Conservation (phyloP, 768 basidiomycete genomes). For the Tulasnella sp. region DNA sequence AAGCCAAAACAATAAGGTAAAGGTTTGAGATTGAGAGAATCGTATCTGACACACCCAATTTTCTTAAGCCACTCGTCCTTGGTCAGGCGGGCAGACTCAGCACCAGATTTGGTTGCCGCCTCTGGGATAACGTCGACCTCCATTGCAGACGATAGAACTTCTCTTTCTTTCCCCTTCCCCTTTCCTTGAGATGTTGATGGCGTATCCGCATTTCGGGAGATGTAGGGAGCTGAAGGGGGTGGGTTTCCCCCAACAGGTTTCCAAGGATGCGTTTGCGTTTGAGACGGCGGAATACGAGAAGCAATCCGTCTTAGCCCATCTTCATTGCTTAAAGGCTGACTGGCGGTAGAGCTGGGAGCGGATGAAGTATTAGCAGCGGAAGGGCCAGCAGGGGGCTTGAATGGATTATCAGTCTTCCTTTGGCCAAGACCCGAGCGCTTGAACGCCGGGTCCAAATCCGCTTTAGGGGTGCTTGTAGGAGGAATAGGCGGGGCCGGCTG, state of each 20-base stretch:
- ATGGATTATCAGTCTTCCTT: background rate
- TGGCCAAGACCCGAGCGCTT: background rate
- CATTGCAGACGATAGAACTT: background rate
- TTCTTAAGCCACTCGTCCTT: conserved; percentile 3
- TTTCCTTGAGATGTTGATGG: background rate
- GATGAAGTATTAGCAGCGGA: background rate
- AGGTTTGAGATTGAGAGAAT: background rate
- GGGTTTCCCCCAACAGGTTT: background rate
- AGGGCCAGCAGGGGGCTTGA: background rate
- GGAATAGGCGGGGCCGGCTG: background rate
- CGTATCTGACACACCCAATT: background rate
- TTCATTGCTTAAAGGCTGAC: background rate
- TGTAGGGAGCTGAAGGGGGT: background rate
- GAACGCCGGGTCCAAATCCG: background rate
- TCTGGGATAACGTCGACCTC: background rate
- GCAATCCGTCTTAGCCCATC: background rate
- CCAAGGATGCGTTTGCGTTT: background rate
- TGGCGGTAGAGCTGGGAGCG: background rate
- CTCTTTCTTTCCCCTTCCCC: background rate
- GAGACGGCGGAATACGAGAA: background rate
- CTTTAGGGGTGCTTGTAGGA: background rate
- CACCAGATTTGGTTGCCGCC: background rate
- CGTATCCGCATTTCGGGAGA: background rate
- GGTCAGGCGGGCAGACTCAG: background rate
- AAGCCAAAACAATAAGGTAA: background rate